Percentiles rank a stretch among this genome's conserved stretches.
Evolutionary conservation across 176 grass and related monocot genomes (phyloP).

Genomic region (Luzula sylvatica): DNA sequence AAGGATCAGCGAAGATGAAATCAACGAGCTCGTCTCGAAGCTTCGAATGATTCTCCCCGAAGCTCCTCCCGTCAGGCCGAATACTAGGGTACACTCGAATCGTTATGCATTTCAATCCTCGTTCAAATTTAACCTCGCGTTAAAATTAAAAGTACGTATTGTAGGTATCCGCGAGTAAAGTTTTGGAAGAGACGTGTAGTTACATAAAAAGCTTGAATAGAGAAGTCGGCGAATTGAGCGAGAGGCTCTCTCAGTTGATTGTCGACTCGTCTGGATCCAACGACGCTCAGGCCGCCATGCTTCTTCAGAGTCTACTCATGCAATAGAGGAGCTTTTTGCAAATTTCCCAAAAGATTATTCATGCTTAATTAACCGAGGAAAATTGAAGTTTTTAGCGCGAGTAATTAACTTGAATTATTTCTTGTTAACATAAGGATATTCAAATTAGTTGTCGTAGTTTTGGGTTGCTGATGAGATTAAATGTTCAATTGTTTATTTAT

Average conservation of each 20-base stretch:
- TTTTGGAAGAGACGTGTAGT: slow-evolving; percentile 35
- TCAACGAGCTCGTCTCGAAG: slow-evolving; percentile 35
- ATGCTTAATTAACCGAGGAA: too few species aligned
- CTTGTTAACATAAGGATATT: too few species aligned
- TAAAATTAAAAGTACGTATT: neutral
- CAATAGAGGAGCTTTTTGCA: neutral
- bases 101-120: neutral
- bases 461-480: too few species aligned
- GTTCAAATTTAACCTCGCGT: too few species aligned
- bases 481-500: too few species aligned
- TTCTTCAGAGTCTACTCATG: slow-evolving; percentile 24
- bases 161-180: slow-evolving; percentile 11
- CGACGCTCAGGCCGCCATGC: slow-evolving; percentile 6
- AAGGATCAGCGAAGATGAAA: slow-evolving; percentile 26
- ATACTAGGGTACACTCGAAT: slow-evolving; percentile 15
- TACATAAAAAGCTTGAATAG: slow-evolving; percentile 38
- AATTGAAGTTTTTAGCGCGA: too few species aligned
- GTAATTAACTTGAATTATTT: too few species aligned
- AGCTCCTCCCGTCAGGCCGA: neutral
- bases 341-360: too few species aligned
- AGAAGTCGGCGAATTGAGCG: slow-evolving; percentile 26
- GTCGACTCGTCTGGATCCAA: neutral
- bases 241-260: slow-evolving; percentile 31
- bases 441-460: too few species aligned
- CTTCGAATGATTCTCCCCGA: slow-evolving; percentile 33